Percentiles rank a stretch among this genome's conserved stretches.
These are phyloP conservation scores for Blastobotrys capitulatus DNA, from an alignment of 1,139 yeast species.

Conservation along the genomic window DNA sequence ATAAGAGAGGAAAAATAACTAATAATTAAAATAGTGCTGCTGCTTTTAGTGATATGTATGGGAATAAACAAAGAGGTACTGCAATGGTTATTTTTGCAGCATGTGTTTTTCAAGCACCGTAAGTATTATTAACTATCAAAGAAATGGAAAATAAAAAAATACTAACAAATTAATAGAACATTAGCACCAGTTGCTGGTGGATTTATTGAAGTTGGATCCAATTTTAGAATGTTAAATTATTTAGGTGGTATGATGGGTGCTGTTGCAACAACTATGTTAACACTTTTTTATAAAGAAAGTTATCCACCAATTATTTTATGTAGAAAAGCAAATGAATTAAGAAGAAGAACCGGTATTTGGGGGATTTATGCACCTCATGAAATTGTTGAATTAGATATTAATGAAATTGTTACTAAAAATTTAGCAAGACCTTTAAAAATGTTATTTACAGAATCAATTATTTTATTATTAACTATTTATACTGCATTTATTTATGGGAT, in stretches of 20 bases:
- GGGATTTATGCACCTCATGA: slow-evolving; percentile 83
- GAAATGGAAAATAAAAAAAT: no score
- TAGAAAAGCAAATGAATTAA: slow-evolving; percentile 42
- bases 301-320: slow-evolving; percentile 41
- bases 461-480: slow-evolving; percentile 63
- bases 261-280: slow-evolving; percentile 31
- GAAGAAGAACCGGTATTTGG: slow-evolving; percentile 56
- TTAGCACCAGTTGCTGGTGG: slow-evolving; percentile 52
- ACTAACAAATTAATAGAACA: no score
- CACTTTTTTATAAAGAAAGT: slow-evolving; percentile 35
- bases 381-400: slow-evolving; percentile 53
- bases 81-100: slow-evolving; percentile 62
- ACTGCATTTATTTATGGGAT: slow-evolving; percentile 84
- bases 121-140: no score
- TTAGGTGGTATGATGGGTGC: slow-evolving; percentile 47
- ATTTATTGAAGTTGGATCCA: slow-evolving; percentile 34
- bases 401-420: slow-evolving; percentile 64
- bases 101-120: slow-evolving; percentile 72
- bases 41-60: slow-evolving; percentile 70
- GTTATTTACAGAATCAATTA: slow-evolving; percentile 68
- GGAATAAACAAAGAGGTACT: slow-evolving; percentile 55
- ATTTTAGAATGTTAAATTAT: slow-evolving; percentile 59
- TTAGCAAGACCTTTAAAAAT: slow-evolving; percentile 63
- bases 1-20: no score
- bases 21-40: slow-evolving; percentile 44